These are phyloP conservation scores for Aspergillus nidulans DNA, from an alignment of 495 filamentous ascomycete genomes.

Conservation along the genomic window DNA sequence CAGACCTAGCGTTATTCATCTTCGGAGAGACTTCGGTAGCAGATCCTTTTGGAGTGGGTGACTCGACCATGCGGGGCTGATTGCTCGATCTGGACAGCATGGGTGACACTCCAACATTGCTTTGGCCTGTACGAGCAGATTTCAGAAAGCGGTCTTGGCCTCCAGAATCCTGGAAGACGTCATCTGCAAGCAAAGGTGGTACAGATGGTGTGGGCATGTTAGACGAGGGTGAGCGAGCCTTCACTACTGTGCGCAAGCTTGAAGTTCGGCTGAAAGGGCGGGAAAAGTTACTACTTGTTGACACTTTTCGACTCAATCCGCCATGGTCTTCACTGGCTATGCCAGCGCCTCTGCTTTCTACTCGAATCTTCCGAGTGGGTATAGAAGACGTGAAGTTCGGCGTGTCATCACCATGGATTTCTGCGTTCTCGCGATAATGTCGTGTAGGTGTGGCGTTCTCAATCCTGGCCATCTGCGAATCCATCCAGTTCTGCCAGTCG, in stretches of 20 bases:
- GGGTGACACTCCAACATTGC: slow-evolving; percentile 17
- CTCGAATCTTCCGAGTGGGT: slow-evolving; percentile 6
- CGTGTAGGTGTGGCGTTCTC: slow-evolving; percentile 27
- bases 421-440: slow-evolving; percentile 59
- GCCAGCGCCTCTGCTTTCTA: slow-evolving; percentile 6
- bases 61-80: slow-evolving; percentile 22
- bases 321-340: not conserved
- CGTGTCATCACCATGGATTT: slow-evolving; percentile 47
- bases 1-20: slow-evolving; percentile 30
- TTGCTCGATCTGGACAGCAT: slow-evolving; percentile 26
- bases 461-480: slow-evolving; percentile 37
- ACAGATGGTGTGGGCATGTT: not conserved
- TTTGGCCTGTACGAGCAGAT: not conserved
- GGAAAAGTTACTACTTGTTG: slow-evolving; percentile 33
- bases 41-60: slow-evolving; percentile 28
- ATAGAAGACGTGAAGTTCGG: not conserved
- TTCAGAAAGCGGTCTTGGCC: slow-evolving; percentile 1
- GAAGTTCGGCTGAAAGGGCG: slow-evolving; percentile 33
- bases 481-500: slow-evolving; percentile 50
- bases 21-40: slow-evolving; percentile 18
- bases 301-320: slow-evolving; percentile 1
- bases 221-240: slow-evolving; percentile 11
- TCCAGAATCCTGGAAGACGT: not conserved
- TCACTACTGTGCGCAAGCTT: slow-evolving; percentile 25
- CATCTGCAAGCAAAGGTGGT: not conserved